phyloP scores from a whole-genome alignment of 1,284 basidiomycete genomes.

The Lentinula novae-zelandiae region DNA sequence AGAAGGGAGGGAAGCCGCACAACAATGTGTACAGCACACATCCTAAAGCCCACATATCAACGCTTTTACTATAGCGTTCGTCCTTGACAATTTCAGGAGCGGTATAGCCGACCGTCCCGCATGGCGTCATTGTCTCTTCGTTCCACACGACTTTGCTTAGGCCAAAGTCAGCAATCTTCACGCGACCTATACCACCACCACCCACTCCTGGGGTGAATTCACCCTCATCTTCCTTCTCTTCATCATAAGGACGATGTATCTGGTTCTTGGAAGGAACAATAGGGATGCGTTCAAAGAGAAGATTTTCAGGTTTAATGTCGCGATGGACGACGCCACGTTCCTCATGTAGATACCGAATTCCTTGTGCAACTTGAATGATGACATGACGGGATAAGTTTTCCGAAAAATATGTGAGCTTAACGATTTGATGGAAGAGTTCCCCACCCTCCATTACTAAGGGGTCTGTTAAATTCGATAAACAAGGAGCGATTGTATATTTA shows the following conservation, averaged over 20 bases:
- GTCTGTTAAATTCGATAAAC: constrained; percentile 13
- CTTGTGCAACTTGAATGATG: constrained; percentile 95
- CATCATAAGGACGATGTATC: constrained; percentile 87
- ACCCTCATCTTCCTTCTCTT: constrained; percentile 98
- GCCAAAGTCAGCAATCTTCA: constrained; percentile 99
- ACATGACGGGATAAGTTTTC: constrained; percentile 95
- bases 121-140: constrained; percentile 98
- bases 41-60: constrained; percentile 99
- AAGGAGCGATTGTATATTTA: constrained; percentile 34
- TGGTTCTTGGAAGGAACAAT: constrained; percentile 85
- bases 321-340: constrained; percentile 98
- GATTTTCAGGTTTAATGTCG: constrained; percentile 99
- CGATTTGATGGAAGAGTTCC: constrained; percentile 99
- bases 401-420: constrained; percentile 98
- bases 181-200: constrained; percentile 94
- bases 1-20: constrained; percentile 99
- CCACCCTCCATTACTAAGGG: constrained; percentile 89
- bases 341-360: constrained; percentile 95
- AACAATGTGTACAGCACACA: constrained; percentile 98
- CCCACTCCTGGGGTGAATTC: constrained; percentile 91
- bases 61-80: constrained; percentile 96
- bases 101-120: constrained; percentile 98
- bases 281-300: constrained; percentile 93
- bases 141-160: constrained; percentile 99
- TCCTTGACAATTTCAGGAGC: constrained; percentile 99